Conservation (phyloP, 2,329 filamentous ascomycete species). For the Xylaria sp. region DNA sequence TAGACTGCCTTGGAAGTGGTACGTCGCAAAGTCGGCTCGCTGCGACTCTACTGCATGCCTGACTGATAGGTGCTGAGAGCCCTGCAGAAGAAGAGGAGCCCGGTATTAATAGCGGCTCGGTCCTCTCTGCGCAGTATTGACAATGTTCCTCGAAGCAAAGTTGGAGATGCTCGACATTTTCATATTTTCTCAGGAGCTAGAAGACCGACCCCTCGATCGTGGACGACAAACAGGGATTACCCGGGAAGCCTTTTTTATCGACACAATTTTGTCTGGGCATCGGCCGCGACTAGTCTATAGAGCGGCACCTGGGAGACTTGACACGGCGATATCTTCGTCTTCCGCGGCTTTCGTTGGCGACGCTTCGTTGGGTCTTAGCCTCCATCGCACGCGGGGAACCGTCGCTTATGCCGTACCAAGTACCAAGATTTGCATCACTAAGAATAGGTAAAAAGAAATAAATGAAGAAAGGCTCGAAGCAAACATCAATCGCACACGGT, state of each 20-base stretch:
- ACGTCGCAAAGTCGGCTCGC: constrained; percentile 14
- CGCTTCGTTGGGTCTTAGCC: neutral
- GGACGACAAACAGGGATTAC: constrained; percentile 14
- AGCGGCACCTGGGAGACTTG: neutral
- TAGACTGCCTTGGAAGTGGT: constrained; percentile 30
- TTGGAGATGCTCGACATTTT: constrained; percentile 10
- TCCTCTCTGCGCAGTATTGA: constrained; percentile 21
- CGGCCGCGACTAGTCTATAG: neutral
- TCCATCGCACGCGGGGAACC: constrained; percentile 4
- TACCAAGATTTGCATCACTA: constrained; percentile 8
- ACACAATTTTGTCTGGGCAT: neutral
- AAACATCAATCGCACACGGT: neutral
- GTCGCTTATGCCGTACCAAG: neutral
- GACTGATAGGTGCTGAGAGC: constrained; percentile 27
- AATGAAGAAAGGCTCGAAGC: neutral
- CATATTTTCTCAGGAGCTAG: neutral
- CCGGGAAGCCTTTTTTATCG: neutral
- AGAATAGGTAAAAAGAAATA: neutral
- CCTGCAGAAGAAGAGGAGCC: constrained; percentile 9
- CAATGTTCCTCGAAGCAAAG: constrained; percentile 8
- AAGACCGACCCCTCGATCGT: constrained; percentile 1
- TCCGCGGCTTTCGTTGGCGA: constrained; percentile 1
- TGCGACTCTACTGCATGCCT: constrained; percentile 32
- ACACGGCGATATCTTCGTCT: neutral
- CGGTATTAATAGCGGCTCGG: constrained; percentile 33